These are phyloP conservation scores for Fomitopsis pinicola DNA, from an alignment of 1,284 basidiomycete genomes.

Conservation along the genomic window DNA sequence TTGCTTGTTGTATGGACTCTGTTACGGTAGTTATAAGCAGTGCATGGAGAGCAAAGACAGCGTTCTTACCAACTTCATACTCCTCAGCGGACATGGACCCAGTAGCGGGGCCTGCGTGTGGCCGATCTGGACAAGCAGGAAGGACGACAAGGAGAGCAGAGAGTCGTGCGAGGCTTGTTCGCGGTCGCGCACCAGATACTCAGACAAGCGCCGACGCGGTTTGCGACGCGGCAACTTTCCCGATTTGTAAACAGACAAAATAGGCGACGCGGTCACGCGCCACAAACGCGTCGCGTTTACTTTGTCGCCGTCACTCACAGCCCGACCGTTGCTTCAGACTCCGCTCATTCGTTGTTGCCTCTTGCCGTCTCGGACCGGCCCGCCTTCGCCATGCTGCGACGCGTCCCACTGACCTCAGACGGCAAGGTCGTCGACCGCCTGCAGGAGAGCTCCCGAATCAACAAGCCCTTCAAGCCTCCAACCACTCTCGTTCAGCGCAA, in stretches of 20 bases:
- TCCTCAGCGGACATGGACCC: slow-evolving; percentile 26
- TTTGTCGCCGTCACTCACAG: neutral
- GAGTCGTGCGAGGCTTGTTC: neutral
- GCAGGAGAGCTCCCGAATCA: slow-evolving; percentile 65
- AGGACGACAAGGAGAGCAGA: neutral
- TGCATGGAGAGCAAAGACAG: neutral
- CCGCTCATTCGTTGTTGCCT: neutral
- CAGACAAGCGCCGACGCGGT: neutral
- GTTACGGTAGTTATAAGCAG: neutral
- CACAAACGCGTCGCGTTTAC: neutral
- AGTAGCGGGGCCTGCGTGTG: neutral
- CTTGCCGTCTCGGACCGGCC: neutral
- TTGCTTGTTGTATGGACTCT: slow-evolving; percentile 55
- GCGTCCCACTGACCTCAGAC: slow-evolving; percentile 64
- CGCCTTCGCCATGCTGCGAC: slow-evolving; percentile 50
- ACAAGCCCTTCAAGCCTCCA: slow-evolving; percentile 81
- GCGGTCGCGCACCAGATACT: neutral
- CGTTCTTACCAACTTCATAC: slow-evolving; percentile 65
- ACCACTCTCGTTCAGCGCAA: slow-evolving; percentile 48
- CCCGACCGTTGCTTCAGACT: neutral
- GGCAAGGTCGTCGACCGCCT: slow-evolving; percentile 62
- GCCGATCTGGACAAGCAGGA: neutral
- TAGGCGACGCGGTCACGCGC: slow-evolving; percentile 2
- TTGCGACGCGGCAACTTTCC: neutral
- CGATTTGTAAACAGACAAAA: neutral